These are phyloP conservation scores for Hymenoscyphus occultus DNA, from an alignment of 2,329 filamentous ascomycete species.

Conservation along the genomic window DNA sequence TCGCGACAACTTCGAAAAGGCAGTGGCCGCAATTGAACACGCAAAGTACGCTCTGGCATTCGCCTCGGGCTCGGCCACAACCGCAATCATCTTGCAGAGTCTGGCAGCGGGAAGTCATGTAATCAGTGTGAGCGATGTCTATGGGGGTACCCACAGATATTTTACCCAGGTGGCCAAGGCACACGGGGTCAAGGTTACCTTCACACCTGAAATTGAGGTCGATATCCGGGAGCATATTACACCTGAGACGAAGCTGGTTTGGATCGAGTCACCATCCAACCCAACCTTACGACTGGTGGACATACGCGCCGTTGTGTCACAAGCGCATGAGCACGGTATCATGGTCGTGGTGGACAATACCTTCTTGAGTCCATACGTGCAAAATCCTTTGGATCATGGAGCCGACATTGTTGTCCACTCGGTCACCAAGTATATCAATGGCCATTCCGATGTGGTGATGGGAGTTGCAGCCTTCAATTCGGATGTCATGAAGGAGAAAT, in stretches of 20 bases:
- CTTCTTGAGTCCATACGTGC: conserved; percentile 92
- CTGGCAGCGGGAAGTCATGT: conserved; percentile 89
- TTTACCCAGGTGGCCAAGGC: conserved; percentile 97
- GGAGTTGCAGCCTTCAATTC: conserved; percentile 94
- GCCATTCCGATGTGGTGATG: conserved; percentile 96
- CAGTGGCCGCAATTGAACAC: conserved; percentile 88
- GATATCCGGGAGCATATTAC: conserved; percentile 84
- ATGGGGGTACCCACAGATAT: conserved; percentile 96
- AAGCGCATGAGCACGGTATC: conserved; percentile 84
- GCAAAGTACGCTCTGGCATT: conserved; percentile 92
- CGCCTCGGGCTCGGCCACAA: conserved; percentile 89
- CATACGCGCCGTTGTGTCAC: conserved; percentile 77
- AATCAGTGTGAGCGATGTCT: conserved; percentile 94
- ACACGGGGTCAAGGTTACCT: conserved; percentile 91
- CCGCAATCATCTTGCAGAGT: conserved; percentile 88
- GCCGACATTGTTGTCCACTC: conserved; percentile 96
- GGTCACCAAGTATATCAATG: conserved; percentile 99
- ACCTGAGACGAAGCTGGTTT: conserved; percentile 86
- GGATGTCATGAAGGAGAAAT: conserved; percentile 68
- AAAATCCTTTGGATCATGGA: conserved; percentile 92
- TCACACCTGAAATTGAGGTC: conserved; percentile 87
- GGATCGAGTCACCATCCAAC: conserved; percentile 96
- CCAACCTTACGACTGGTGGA: conserved; percentile 91
- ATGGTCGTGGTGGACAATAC: conserved; percentile 99
- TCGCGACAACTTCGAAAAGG: conserved; percentile 87